These are phyloP conservation scores for Talaromyces proteolyticus DNA, from an alignment of 495 filamentous ascomycete genomes.

Conservation along the genomic window DNA sequence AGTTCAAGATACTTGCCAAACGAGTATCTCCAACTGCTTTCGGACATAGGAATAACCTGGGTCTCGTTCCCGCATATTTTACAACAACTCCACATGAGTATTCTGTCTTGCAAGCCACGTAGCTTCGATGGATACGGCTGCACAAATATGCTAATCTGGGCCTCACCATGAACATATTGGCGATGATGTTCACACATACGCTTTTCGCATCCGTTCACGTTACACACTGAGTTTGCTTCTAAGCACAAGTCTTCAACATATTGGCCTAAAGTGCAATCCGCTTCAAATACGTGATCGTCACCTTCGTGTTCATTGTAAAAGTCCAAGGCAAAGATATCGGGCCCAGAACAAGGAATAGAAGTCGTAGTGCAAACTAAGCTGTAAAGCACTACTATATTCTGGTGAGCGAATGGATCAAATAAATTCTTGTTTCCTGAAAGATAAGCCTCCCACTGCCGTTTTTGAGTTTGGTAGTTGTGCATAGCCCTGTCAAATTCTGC, in stretches of 20 bases:
- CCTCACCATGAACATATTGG: conserved; percentile 95
- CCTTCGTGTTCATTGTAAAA: conserved; percentile 88
- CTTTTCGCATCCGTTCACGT: conserved; percentile 77
- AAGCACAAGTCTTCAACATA: conserved; percentile 91
- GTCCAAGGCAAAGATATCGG: conserved; percentile 74
- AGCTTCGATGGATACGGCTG: conserved; percentile 68
- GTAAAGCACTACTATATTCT: conserved; percentile 92
- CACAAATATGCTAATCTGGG: conserved; percentile 83
- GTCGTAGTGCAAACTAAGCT: conserved; percentile 87
- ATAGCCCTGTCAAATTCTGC: conserved; percentile 94
- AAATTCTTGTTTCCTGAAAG: conserved; percentile 75
- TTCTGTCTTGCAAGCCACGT: conserved; percentile 65
- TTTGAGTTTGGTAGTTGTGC: conserved; percentile 92
- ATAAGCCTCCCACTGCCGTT: conserved; percentile 90
- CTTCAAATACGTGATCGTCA: conserved; percentile 58
- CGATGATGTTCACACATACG: conserved; percentile 91
- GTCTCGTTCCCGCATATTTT: conserved; percentile 87
- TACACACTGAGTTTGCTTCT: conserved; percentile 67
- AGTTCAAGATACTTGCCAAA: conserved; percentile 97
- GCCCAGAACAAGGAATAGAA: conserved; percentile 86
- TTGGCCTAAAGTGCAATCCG: conserved; percentile 89
- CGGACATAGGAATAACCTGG: conserved; percentile 86
- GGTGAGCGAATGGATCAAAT: conserved; percentile 90
- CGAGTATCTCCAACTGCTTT: conserved; percentile 96
- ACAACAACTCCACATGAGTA: conserved; percentile 97